Evolutionary conservation across 78 protist genomes (phyloP).

Genomic region (slime mould (Dictyostelium discoideum)): DNA sequence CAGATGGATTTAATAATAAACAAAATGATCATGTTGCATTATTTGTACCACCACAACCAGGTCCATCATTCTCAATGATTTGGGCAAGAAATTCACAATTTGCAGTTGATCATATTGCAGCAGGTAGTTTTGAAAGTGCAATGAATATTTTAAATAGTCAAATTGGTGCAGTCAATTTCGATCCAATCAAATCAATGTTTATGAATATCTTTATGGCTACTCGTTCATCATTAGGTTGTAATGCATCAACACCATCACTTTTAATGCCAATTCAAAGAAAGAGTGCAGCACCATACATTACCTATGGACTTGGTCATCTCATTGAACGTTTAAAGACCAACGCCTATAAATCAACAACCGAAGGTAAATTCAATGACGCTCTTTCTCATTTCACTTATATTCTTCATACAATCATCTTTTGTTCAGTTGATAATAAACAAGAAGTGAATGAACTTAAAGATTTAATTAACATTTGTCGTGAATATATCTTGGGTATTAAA

Average conservation of each 20-base stretch:
- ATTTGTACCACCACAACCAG: conserved; percentile 82
- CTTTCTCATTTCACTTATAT: conserved; percentile 57
- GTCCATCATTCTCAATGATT: conserved; percentile 45
- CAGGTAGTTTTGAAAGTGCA: conserved; percentile 95
- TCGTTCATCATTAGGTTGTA: conserved; percentile 16
- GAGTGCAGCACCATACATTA: conserved; percentile 37
- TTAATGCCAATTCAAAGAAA: conserved; percentile 55
- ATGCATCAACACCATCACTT: neutral
- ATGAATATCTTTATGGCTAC: conserved; percentile 58
- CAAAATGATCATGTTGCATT: conserved; percentile 39
- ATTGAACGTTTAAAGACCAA: neutral
- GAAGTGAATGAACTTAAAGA: conserved; percentile 84
- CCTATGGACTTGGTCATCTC: conserved; percentile 7
- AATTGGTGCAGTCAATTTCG: conserved; percentile 93
- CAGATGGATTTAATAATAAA: neutral
- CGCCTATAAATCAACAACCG: conserved; percentile 87
- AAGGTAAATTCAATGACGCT: conserved; percentile 93
- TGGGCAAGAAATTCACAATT: conserved; percentile 87
- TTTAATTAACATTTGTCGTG: conserved; percentile 91
- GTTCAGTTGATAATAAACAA: conserved; percentile 45
- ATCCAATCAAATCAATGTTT: conserved; percentile 89
- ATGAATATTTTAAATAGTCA: conserved; percentile 89
- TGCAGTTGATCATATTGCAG: conserved; percentile 94
- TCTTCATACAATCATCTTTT: conserved; percentile 58
- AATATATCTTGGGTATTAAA: conserved; percentile 93